Evolutionary conservation across 2,329 filamentous ascomycete genomes (phyloP), one percentile per base, ranked within the genome.

Genomic region (Trichoderma koningii): DNA sequence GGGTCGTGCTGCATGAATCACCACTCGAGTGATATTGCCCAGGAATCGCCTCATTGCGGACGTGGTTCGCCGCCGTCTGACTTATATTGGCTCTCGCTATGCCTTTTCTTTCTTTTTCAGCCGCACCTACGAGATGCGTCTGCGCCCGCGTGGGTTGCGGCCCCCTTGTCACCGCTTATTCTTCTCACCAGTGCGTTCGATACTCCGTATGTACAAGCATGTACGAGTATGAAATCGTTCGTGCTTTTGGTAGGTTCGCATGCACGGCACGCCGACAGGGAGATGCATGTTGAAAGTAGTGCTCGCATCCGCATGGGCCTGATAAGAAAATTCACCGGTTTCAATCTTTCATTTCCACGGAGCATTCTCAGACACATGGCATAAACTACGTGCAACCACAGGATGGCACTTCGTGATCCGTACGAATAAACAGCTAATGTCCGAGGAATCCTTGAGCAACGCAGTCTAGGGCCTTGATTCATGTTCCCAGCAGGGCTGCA

Each of bases 401-500:
- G 12, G 10, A 14, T 38, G 12, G 34, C 12, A 38, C 34, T 14
- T 38, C 30, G 30, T 30, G 30, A 30, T 30, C 30, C 44, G 47
- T 41, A 50, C 56, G 6, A 42, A 19, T 30, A 63, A 21, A 52
- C 34, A 51, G 30, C 52, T 50, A 64, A 64, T 64, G 61, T 64
- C 61, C 52, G 61, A 50, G 30, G 52, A 44, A 64, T 56, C 61
- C 53, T 64, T 45, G 28, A 12, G 41, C 41, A 21, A 60, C 19
- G 38, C 19, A 30, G 23, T 47, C 38, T 63, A 48, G 59, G 60
- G 62, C 44, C 23, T 53, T 64, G 53, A 64, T 51, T 64, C 53
- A 56, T 50, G 52, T 38, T n/a, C 34, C 55, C 14, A 47, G 63
- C 63, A 64, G 55, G 63, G 63, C 63, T 64, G 53, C 30, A 28